Conservation (phyloP, 2,329 filamentous ascomycete genomes). For the Arachnomyces sp. region DNA sequence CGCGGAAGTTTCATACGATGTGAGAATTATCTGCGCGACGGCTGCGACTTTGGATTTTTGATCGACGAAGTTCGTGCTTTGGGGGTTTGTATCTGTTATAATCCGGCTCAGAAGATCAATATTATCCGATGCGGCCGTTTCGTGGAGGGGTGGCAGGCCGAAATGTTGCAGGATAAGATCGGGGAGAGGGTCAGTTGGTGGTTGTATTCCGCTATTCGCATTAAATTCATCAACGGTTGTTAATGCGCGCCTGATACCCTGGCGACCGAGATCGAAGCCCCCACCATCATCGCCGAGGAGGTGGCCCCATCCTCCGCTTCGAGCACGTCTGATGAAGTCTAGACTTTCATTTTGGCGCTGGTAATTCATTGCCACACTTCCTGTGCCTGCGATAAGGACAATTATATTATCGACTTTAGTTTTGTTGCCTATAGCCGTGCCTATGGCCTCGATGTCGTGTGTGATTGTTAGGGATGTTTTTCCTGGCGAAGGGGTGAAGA, state of each 20-base stretch:
- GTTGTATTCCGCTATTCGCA: not conserved
- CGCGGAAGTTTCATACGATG: not conserved
- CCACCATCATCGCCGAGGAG: slow-evolving; percentile 38
- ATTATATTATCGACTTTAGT: slow-evolving; percentile 15
- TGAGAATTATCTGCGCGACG: slow-evolving; percentile 5
- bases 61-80: not conserved
- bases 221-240: slow-evolving; percentile 20
- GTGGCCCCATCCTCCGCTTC: slow-evolving; percentile 38
- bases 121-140: not conserved
- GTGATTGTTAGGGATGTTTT: slow-evolving; percentile 22
- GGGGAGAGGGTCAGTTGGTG: slow-evolving; percentile 1
- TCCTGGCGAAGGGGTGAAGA: slow-evolving; percentile 18
- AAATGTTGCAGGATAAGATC: slow-evolving; percentile 6
- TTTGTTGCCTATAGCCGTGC: slow-evolving; percentile 16
- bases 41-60: slow-evolving; percentile 6
- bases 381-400: slow-evolving; percentile 37
- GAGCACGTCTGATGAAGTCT: slow-evolving; percentile 21
- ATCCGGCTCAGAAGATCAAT: slow-evolving; percentile 7
- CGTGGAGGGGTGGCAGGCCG: not conserved
- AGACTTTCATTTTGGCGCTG: slow-evolving; percentile 7
- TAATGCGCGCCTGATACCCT: slow-evolving; percentile 28
- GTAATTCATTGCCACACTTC: slow-evolving; percentile 37
- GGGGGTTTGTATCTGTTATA: not conserved
- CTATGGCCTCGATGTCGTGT: slow-evolving; percentile 35
- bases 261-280: slow-evolving; percentile 34